Percentiles rank a stretch among this genome's conserved stretches.
These are phyloP conservation scores for Fusarium chaquense DNA, from an alignment of 2,329 filamentous ascomycete genomes.

Conservation along the genomic window DNA sequence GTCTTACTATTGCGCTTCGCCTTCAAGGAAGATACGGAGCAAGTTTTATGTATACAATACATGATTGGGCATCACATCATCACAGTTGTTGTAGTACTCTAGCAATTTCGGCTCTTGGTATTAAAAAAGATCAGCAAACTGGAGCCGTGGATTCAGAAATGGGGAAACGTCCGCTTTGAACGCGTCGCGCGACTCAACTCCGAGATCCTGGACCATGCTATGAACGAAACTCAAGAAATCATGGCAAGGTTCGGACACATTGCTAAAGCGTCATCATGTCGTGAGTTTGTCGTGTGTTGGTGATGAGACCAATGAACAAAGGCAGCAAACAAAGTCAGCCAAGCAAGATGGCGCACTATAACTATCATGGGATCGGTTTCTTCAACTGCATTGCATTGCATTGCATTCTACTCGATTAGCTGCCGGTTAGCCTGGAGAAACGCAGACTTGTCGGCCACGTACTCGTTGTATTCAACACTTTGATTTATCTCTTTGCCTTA, in stretches of 20 bases:
- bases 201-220: constrained; percentile 35
- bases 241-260: background rate
- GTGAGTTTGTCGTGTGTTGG: constrained; percentile 24
- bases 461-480: background rate
- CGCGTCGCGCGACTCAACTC: constrained; percentile 28
- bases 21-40: constrained; percentile 8
- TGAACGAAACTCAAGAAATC: constrained; percentile 7
- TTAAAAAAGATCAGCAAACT: constrained; percentile 17
- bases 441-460: background rate
- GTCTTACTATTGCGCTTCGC: constrained; percentile 14
- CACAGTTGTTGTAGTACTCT: background rate
- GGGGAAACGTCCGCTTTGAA: constrained; percentile 29
- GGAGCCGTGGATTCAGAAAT: constrained; percentile 18
- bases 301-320: constrained; percentile 10
- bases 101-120: constrained; percentile 36
- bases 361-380: background rate
- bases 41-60: background rate
- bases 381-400: constrained; percentile 6
- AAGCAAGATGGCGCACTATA: constrained; percentile 11
- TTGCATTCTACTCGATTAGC: background rate
- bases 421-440: constrained; percentile 3
- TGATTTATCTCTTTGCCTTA: background rate
- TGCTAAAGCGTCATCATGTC: background rate
- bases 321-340: constrained; percentile 19
- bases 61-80: constrained; percentile 22